A percentile compares a stretch with the other conserved stretches of the same genome.
phyloP scores from a whole-genome alignment of 2,329 filamentous ascomycete genomes.

The Coniochaeta pulveracea region DNA sequence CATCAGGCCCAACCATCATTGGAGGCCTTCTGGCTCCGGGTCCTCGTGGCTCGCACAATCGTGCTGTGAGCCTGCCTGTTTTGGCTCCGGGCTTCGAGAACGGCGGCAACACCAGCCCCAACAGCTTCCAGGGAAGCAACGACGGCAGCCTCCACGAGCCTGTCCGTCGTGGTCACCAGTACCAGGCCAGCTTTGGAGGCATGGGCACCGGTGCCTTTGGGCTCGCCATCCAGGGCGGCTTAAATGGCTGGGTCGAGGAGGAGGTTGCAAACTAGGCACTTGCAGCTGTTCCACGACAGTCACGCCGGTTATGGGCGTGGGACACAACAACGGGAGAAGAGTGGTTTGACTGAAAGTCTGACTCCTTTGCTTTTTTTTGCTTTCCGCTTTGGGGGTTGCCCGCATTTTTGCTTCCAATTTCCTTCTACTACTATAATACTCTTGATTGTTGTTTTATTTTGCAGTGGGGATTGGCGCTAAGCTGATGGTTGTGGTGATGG shows the following conservation, averaged over 20 bases:
- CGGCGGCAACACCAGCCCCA: conserved; percentile 39
- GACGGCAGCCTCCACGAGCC: conserved; percentile 35
- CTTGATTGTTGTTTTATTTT: no score
- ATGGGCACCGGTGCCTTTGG: conserved; percentile 45
- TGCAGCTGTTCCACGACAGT: no score
- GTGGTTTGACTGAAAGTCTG: no score
- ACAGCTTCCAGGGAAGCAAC: conserved; percentile 30
- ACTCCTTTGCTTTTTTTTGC: no score
- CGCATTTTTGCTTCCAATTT: no score
- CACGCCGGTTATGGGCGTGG: no score
- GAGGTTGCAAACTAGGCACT: conserved; percentile 43
- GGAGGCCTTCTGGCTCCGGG: conserved; percentile 67
- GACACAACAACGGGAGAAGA: no score
- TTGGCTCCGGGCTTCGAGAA: conserved; percentile 55
- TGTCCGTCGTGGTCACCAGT: conserved; percentile 53
- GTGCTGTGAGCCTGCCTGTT: conserved; percentile 79
- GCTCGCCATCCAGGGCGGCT: conserved; percentile 49
- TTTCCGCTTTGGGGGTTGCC: no score
- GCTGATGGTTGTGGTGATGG: no score
- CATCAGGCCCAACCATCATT: conserved; percentile 54
- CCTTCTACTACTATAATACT: no score
- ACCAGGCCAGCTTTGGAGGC: conserved; percentile 51
- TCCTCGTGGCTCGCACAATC: conserved; percentile 51
- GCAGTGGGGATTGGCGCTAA: no score
- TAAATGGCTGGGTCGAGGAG: conserved; percentile 60